Conservation (phyloP, 306 rosid genomes). For the Cucurbita maxima region DNA sequence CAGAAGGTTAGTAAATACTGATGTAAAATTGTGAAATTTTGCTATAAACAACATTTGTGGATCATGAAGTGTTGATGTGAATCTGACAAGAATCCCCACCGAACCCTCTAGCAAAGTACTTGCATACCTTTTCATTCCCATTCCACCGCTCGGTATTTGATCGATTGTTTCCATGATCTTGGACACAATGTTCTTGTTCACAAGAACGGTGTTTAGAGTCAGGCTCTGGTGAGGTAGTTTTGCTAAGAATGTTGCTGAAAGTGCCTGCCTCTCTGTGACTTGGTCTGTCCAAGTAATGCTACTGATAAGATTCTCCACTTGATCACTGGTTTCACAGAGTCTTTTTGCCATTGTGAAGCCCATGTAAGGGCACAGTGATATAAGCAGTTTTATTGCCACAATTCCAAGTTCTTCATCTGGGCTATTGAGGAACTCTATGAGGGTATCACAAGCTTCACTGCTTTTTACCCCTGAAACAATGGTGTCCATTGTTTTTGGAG, state of each 20-base stretch:
- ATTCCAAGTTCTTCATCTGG: constrained; percentile 18
- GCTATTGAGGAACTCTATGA: constrained; percentile 19
- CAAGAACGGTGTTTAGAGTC: constrained; percentile 23
- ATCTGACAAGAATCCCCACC: constrained; percentile 29
- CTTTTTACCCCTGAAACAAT: constrained; percentile 18
- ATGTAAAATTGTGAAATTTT: constrained; percentile 22
- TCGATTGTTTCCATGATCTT: constrained; percentile 20
- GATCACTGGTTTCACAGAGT: constrained; percentile 24
- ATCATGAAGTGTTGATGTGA: constrained; percentile 28
- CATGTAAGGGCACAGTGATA: constrained; percentile 22
- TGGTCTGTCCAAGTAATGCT: constrained; percentile 6
- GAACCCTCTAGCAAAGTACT: constrained; percentile 19
- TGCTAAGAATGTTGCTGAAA: constrained; percentile 24
- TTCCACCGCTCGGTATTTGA: constrained; percentile 15
- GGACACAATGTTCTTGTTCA: constrained; percentile 17
- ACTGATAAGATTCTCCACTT: constrained; percentile 19
- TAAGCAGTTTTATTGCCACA: constrained; percentile 19
- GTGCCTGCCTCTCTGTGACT: constrained; percentile 30
- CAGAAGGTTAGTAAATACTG: constrained; percentile 25
- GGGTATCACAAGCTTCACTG: constrained; percentile 21
- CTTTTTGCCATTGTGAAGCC: constrained; percentile 20
- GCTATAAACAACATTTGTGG: constrained; percentile 23
- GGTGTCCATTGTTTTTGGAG: constrained; percentile 14
- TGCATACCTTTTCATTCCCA: constrained; percentile 18
- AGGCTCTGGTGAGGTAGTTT: constrained; percentile 27